Conservation (phyloP, 2,329 filamentous ascomycete genomes). For the Pseudogymnoascus pannorum region DNA sequence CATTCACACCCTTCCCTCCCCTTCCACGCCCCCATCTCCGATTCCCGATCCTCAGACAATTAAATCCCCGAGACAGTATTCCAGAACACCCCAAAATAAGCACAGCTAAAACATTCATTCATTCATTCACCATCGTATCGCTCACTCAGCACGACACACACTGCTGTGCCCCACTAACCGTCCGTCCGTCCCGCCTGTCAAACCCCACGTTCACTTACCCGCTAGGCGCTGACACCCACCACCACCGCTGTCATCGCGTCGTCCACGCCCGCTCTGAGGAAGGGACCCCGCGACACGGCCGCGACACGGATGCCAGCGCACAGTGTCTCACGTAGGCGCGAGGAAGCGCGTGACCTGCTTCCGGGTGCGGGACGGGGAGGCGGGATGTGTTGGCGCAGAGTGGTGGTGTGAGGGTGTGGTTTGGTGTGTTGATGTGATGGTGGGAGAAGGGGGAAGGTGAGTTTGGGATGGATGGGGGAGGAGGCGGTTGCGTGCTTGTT, state of each 20-base stretch:
- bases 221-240: neutral
- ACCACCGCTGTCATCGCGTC: neutral
- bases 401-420: neutral
- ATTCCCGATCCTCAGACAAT: neutral
- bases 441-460: too few relatives aligned
- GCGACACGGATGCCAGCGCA: neutral
- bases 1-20: neutral
- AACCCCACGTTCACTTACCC: neutral
- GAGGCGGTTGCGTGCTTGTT: neutral
- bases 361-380: neutral
- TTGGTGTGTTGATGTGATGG: neutral
- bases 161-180: neutral
- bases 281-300: neutral
- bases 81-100: neutral
- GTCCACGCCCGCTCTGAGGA: neutral
- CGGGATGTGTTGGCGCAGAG: neutral
- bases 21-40: neutral
- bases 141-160: neutral
- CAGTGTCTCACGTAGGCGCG: neutral
- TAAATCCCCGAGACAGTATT: neutral
- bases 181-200: neutral
- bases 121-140: too few relatives aligned
- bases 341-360: neutral
- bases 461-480: too few relatives aligned
- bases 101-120: neutral